Base-by-base conservation (phyloP, 1,139 yeast genomes). In the Wickerhamiella pararugosa region DNA sequence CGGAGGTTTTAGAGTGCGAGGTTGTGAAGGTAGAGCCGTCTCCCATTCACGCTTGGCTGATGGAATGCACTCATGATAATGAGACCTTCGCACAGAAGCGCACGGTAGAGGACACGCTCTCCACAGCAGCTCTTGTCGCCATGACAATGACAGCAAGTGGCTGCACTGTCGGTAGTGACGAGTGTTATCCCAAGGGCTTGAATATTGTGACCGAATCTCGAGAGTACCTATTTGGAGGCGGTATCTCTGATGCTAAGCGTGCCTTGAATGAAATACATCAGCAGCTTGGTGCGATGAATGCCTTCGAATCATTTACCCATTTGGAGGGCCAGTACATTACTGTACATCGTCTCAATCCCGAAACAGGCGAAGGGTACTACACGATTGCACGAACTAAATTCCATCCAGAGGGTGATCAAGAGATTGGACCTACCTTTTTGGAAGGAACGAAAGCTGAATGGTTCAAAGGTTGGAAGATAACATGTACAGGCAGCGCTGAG, bases 1-100 rank as follows among this genome's bases (percentile, higher is more conserved):
- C 25, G 8, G 36, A 43, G 28, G 36, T 36, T 9, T 42, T 43
- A 30, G 46, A 47, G 25, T 45, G 40, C 10, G 51, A 48, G 21
- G 45, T 47, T 3, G 43, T 51, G 11, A 71, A 70, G 50, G 67
- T 76, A 10, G 9, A 69, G 83, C 42, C 69, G 76, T 1, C 66
- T 76, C 76, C 78, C 9, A 94, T 94, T 3, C 97, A 86, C 61
- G 95, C 97, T 0, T 67, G 90, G 53, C 81, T 90, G 54, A 87
- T 90, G 96, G 98, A 90, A 59, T 87, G 96, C 55, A 87, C 97
- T 3, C 98, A 90, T 60, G 98, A 90, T 60, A 90, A 90, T 56
- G 92, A 84, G 60, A 79, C 76, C 32, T 94, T 97, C 2, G 71
- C 70, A 35, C 93, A 87, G 53, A 84, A 81, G 62, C 73, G 97